Base-by-base conservation (phyloP, 108 stramenopile genomes). In the Pseudonitzschia delicatissima region DNA sequence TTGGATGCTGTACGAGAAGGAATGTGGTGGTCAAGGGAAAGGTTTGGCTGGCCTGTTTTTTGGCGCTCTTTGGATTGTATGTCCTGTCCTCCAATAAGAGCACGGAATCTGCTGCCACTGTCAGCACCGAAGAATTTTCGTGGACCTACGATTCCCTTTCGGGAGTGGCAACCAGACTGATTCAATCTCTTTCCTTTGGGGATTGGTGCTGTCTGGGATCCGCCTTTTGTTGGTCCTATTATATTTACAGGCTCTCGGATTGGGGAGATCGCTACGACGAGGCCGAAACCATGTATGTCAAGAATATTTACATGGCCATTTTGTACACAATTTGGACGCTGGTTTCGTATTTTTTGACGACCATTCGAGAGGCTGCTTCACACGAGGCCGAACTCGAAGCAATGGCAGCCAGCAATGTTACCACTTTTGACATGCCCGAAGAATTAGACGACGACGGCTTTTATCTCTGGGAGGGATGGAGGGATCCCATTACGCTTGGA, bases 191-290 rank as follows among this genome's bases (percentile, higher is more conserved):
- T 58, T 62, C 69, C 28, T 37, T 58, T 26, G 86, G 87, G 21
- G 83, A 87, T 73, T 40, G 68, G n/a, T 60, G 82, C 59, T 79
- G 82, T 50, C 66, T 87, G 23, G 34, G 68, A 20, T 82, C 81
- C 1, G 87, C 87, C 3, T 58, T 81, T 57, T 81, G 77, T 29
- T 87, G 87, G 87, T 77, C 75, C n/a, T 72, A 59, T 11, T 87
- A 87, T 31, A 82, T 87, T 53, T 79, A 80, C 45, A 73, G 87
- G 3, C 69, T 80, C 15, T 73, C 78, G 8, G 55, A 65, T 34
- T 61, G 82, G 18, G 87, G 79, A 21, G 62, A 67, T 9, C 40
- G 55, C 4, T 75, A 78, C 45, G 65, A 81, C 8, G 86, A 83
- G 50, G 29, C 83, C 12, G 47, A 69, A 31, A 58, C 84, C 18